Evolutionary conservation across 257 asterid genomes (phyloP), one percentile per base, ranked within the genome.

Genomic region (Ilex asprella): DNA sequence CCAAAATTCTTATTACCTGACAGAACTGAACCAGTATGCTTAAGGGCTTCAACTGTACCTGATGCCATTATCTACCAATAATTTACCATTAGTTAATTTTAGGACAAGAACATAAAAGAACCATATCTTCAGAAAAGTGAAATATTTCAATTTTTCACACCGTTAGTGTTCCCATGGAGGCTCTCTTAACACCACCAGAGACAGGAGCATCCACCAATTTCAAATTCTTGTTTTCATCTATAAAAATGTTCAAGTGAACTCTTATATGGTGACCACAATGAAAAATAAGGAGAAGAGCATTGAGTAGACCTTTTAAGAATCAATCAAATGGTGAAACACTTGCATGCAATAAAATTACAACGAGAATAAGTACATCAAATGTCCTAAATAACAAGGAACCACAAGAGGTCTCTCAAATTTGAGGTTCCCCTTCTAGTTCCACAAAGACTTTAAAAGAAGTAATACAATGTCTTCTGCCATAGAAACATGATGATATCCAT

Each of bases 141-240:
- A 27, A 63, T 53, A 65, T 14, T 66, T 63, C 44, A 60, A 73
- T n/a, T 44, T 31, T 51, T 58, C 96, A 61, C 80, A 92, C 99
- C 71, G 97, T 86, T 72, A 92, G 97, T 56, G 96, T 85, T 75
- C 99, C 99, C 63, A 80, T 63, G 49, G 96, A 74, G 64, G 99
- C 97, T 66, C 91, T 78, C 80, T 82, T 89, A 70, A 92, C 99
- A 59, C 99, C 99, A 77, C 99, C 99, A 55, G 99, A 92, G 72
- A 92, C 99, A 39, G 99, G 99, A 83, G 99, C 93, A 82, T 92
- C 99, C 69, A 89, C 88, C 82, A 92, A 81, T 76, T 85, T 86
- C 79, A 92, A 69, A 63, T 85, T 81, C 79, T 76, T 92, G 49
- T 79, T 75, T 71, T 89, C 96, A 75, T 69, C 99, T 92, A 80